A percentile compares a stretch with the other conserved stretches of the same genome.
phyloP scores from a whole-genome alignment of 2,329 filamentous ascomycete species.

The Ophiostoma montium region DNA sequence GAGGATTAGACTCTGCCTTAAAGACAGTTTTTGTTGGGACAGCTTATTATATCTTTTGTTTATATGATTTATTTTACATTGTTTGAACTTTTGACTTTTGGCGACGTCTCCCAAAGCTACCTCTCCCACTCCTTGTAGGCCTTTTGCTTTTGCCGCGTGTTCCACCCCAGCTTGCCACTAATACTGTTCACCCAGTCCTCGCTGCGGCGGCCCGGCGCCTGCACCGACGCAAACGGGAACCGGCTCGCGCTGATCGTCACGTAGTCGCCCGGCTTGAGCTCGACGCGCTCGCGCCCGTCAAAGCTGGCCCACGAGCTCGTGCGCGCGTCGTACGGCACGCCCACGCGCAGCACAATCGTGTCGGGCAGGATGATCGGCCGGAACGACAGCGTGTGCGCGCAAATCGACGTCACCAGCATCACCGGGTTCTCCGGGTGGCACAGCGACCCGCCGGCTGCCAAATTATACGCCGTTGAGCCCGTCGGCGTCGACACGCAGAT shows the following conservation, averaged over 20 bases:
- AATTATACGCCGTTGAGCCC: constrained; percentile 88
- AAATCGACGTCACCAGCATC: constrained; percentile 87
- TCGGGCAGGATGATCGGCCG: constrained; percentile 93
- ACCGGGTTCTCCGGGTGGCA: constrained; percentile 95
- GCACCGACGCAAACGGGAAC: constrained; percentile 62
- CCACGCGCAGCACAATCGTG: constrained; percentile 82
- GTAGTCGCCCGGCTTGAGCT: constrained; percentile 66
- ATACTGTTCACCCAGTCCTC: constrained; percentile 79
- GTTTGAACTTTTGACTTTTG: no score
- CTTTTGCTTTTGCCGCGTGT: constrained; percentile 66
- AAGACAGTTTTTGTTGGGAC: neutral
- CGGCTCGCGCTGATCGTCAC: constrained; percentile 70
- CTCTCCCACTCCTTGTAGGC: constrained; percentile 35
- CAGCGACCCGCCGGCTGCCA: constrained; percentile 86
- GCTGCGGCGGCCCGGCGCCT: constrained; percentile 51
- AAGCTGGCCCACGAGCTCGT: constrained; percentile 95
- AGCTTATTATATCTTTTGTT: neutral
- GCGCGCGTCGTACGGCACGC: constrained; percentile 86
- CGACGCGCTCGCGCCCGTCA: constrained; percentile 79
- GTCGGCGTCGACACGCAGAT: constrained; percentile 91
- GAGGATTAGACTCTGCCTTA: constrained; percentile 10
- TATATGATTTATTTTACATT: neutral
- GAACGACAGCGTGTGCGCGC: constrained; percentile 88
- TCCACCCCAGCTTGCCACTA: constrained; percentile 66
- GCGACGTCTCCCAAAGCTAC: constrained; percentile 4